These are phyloP conservation scores for Wickerhamomyces pijperi DNA, from an alignment of 805 yeast genomes.

Conservation along the genomic window DNA sequence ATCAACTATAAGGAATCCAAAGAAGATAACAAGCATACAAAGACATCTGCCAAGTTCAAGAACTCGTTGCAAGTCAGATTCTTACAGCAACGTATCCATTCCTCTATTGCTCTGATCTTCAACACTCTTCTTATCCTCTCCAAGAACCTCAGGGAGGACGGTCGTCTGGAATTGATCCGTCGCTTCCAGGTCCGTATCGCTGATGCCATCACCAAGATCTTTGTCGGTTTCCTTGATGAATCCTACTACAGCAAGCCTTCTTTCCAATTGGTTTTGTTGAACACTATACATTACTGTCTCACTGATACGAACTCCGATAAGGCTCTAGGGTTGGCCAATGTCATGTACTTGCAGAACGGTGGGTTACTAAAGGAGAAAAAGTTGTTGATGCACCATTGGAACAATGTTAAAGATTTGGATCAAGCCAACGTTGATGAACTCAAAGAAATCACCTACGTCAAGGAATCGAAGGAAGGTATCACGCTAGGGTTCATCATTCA, in stretches of 20 bases:
- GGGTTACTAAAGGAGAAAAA: conserved; percentile 29
- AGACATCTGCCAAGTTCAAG: conserved; percentile 48
- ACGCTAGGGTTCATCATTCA: conserved; percentile 29
- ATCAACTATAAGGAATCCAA: conserved; percentile 31
- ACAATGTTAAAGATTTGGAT: conserved; percentile 13
- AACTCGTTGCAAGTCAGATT: conserved; percentile 48
- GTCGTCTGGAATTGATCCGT: conserved; percentile 21
- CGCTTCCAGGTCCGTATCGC: conserved; percentile 31
- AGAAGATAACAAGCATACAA: conserved; percentile 25
- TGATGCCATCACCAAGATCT: conserved; percentile 17
- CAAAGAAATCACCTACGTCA: conserved; percentile 25
- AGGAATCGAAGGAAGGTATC: conserved; percentile 26
- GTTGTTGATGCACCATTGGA: conserved; percentile 17
- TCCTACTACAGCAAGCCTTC: conserved; percentile 12
- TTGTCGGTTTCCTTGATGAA: conserved; percentile 16
- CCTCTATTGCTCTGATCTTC: conserved; percentile 29
- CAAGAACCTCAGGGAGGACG: conserved; percentile 38
- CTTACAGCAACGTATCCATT: conserved; percentile 37
- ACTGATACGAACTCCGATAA: conserved; percentile 23
- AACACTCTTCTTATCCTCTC: conserved; percentile 33
- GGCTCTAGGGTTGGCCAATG: conserved; percentile 26
- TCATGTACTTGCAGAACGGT: conserved; percentile 40
- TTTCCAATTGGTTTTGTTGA: conserved; percentile 25
- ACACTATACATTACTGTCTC: conserved; percentile 25
- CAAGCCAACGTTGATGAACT: conserved; percentile 19